phyloP scores from a whole-genome alignment of 768 basidiomycete species.

The Agrocybe praecox region DNA sequence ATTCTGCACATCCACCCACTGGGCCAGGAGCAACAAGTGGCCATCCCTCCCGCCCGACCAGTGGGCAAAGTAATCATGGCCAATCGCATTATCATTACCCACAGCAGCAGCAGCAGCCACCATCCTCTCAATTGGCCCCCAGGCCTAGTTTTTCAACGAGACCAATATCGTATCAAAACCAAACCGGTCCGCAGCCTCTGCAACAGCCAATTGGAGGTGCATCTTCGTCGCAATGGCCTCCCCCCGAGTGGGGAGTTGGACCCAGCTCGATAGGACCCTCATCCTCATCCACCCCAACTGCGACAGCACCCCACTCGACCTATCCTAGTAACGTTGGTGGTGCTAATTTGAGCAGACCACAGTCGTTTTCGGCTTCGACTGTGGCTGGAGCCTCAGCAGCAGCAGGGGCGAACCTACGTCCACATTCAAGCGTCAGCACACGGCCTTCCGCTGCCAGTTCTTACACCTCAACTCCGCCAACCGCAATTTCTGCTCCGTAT shows the following conservation, averaged over 20 bases:
- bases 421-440: conserved; percentile 6
- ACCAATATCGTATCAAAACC: background rate
- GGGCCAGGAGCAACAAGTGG: background rate
- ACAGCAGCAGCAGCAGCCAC: background rate
- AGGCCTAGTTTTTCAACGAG: background rate
- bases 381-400: background rate
- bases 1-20: conserved; percentile 32
- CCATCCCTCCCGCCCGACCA: background rate
- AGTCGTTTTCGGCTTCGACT: conserved; percentile 26
- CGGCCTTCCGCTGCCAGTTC: conserved; percentile 7
- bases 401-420: conserved; percentile 10
- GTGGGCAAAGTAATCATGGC: background rate
- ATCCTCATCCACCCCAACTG: conserved; percentile 10
- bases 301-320: conserved; percentile 13
- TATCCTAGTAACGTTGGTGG: conserved; percentile 22
- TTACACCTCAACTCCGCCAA: conserved; percentile 1
- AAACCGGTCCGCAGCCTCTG: background rate
- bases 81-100: background rate
- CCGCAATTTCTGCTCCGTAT: background rate
- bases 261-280: conserved; percentile 16
- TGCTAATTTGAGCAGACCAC: conserved; percentile 34
- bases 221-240: conserved; percentile 38
- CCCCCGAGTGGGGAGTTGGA: conserved; percentile 40
- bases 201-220: background rate
- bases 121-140: background rate